phyloP scores from a whole-genome alignment of 371 early-diverging fungal species.

The Funneliformis caledonium region DNA sequence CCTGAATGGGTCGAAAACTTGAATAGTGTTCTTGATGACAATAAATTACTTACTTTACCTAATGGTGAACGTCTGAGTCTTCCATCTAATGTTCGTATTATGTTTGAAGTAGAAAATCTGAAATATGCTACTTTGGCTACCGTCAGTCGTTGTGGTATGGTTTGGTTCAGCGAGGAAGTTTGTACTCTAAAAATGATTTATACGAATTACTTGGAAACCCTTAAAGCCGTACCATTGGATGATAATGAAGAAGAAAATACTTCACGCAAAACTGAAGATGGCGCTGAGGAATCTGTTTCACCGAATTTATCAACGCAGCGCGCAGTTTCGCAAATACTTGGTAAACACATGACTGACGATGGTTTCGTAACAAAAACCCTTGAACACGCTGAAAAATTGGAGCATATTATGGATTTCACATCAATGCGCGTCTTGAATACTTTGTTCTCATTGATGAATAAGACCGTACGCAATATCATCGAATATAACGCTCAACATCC shows the following conservation, averaged over 20 bases:
- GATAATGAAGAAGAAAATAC: constrained; percentile 76
- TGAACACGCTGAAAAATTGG: constrained; percentile 69
- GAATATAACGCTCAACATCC: constrained; percentile 90
- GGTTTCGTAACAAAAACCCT: constrained; percentile 81
- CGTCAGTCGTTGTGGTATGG: constrained; percentile 99
- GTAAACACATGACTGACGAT: constrained; percentile 70
- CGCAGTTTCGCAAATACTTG: constrained; percentile 74
- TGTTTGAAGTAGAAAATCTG: constrained; percentile 99
- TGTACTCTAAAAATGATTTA: constrained; percentile 84
- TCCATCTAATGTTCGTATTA: constrained; percentile 95
- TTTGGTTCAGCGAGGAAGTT: constrained; percentile 95
- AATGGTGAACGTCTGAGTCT: constrained; percentile 98
- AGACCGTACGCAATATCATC: constrained; percentile 80
- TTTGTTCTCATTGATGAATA: constrained; percentile 90
- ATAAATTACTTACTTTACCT: constrained; percentile 93
- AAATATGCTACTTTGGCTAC: constrained; percentile 98
- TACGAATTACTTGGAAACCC: constrained; percentile 80
- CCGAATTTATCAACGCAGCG: constrained; percentile 76
- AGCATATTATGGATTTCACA: constrained; percentile 98
- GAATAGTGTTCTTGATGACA: constrained; percentile 92
- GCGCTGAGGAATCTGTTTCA: constrained; percentile 58
- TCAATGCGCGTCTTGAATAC: constrained; percentile 83
- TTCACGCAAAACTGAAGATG: constrained; percentile 52
- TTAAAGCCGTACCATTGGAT: constrained; percentile 80
- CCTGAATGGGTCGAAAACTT: constrained; percentile 99